Conservation (phyloP, 2,329 filamentous ascomycete genomes). For the Fusarium sp. region DNA sequence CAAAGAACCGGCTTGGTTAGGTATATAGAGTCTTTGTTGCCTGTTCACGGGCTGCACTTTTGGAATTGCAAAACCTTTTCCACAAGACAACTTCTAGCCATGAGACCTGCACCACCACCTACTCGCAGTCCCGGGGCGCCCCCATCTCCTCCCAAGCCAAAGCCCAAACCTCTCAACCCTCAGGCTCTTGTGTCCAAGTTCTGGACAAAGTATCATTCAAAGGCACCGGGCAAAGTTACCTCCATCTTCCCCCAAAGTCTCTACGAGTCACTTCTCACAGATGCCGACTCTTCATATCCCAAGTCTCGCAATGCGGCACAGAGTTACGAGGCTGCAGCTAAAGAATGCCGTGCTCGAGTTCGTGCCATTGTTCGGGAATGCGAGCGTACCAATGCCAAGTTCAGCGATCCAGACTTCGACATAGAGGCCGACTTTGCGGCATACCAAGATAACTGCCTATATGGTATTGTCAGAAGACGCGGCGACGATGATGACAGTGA, state of each 20-base stretch:
- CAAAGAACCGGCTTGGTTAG: conserved; percentile 1
- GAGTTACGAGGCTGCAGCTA: conserved; percentile 59
- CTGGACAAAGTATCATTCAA: conserved; percentile 60
- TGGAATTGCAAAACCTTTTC: not conserved
- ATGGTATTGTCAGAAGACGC: conserved; percentile 49
- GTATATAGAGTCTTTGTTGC: conserved; percentile 32
- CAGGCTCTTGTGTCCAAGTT: conserved; percentile 60
- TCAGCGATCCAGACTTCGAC: conserved; percentile 62
- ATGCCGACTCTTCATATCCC: conserved; percentile 42
- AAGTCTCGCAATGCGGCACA: conserved; percentile 57
- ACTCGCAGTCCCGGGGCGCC: conserved; percentile 4
- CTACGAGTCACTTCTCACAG: conserved; percentile 53
- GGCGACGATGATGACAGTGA: conserved; percentile 34
- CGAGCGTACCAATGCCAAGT: conserved; percentile 62
- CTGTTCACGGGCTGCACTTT: conserved; percentile 1
- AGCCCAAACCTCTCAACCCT: conserved; percentile 50
- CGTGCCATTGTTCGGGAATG: conserved; percentile 59
- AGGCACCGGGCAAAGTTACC: conserved; percentile 60
- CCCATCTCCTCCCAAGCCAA: conserved; percentile 26
- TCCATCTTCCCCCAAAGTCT: conserved; percentile 61
- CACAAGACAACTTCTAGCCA: conserved; percentile 9
- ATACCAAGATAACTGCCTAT: conserved; percentile 55
- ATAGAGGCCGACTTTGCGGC: conserved; percentile 59
- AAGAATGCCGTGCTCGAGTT: conserved; percentile 59
- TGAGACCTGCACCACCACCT: conserved; percentile 29